phyloP scores from a whole-genome alignment of 306 rosid species.

The Sophora flavescens region DNA sequence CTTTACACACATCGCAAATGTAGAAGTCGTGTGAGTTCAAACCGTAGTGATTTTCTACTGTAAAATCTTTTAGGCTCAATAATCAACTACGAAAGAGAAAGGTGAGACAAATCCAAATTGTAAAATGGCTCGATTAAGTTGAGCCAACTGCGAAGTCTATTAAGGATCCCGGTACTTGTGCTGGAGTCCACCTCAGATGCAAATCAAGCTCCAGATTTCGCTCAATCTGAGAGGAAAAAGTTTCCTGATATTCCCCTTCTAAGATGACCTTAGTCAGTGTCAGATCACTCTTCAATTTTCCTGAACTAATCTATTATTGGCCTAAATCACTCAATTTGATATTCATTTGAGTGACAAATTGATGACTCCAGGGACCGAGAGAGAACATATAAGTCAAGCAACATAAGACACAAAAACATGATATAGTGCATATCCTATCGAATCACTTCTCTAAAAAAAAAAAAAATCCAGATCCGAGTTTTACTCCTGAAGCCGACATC shows the following conservation, averaged over 20 bases:
- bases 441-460: not conserved
- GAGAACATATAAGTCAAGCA: not conserved
- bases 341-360: constrained; percentile 10
- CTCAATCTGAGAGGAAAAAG: constrained; percentile 60
- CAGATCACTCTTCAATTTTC: constrained; percentile 76
- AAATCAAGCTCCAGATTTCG: constrained; percentile 77
- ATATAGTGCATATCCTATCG: not conserved
- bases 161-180: constrained; percentile 59
- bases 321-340: not conserved
- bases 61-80: not conserved
- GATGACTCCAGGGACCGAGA: not conserved
- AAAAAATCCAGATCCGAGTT: not conserved
- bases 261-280: constrained; percentile 77
- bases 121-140: constrained; percentile 12
- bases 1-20: constrained; percentile 27
- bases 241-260: constrained; percentile 77
- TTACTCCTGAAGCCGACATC: not conserved
- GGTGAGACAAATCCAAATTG: constrained; percentile 12
- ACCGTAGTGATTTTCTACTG: not conserved
- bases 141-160: not conserved
- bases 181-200: constrained; percentile 77
- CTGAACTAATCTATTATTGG: constrained; percentile 48
- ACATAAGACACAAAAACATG: not conserved
- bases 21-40: constrained; percentile 5
- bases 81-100: not conserved